Conservation (phyloP, 2,329 filamentous ascomycete genomes). For the Diaporthe sp. region DNA sequence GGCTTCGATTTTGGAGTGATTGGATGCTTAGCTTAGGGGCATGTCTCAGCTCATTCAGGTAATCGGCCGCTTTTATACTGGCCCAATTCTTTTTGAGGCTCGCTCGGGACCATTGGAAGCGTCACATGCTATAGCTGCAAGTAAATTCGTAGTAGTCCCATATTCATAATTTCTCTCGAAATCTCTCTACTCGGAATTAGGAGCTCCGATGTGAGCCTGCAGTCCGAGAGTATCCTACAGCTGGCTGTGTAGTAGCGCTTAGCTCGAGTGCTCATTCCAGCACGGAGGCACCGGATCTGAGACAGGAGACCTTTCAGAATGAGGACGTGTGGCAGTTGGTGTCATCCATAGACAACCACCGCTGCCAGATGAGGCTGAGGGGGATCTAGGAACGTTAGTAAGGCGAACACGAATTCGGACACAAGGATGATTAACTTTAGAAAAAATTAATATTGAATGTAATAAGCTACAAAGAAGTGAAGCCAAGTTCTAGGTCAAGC, state of each 20-base stretch:
- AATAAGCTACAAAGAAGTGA: not conserved
- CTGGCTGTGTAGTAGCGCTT: not conserved
- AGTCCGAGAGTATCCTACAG: not conserved
- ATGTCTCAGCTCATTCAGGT: not conserved
- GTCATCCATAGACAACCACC: too few species aligned
- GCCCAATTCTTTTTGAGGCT: constrained; percentile 4
- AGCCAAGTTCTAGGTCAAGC: too few species aligned
- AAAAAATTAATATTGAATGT: too few species aligned
- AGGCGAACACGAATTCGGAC: not conserved
- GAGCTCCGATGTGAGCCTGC: not conserved
- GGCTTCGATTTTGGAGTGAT: not conserved
- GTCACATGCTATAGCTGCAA: not conserved
- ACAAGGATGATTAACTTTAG: not conserved
- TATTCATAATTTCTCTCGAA: not conserved
- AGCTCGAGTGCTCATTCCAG: not conserved
- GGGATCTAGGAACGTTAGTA: too few species aligned
- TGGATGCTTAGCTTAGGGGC: not conserved
- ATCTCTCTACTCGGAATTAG: too few species aligned
- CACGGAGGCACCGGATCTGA: not conserved
- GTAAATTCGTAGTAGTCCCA: not conserved
- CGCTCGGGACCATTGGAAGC: not conserved
- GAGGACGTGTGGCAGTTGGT: not conserved
- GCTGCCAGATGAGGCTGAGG: not conserved
- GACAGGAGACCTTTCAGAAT: not conserved
- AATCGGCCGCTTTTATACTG: constrained; percentile 10